These are phyloP conservation scores for Pilatotrama ljubarskyi DNA, from an alignment of 768 basidiomycete species.

Conservation along the genomic window DNA sequence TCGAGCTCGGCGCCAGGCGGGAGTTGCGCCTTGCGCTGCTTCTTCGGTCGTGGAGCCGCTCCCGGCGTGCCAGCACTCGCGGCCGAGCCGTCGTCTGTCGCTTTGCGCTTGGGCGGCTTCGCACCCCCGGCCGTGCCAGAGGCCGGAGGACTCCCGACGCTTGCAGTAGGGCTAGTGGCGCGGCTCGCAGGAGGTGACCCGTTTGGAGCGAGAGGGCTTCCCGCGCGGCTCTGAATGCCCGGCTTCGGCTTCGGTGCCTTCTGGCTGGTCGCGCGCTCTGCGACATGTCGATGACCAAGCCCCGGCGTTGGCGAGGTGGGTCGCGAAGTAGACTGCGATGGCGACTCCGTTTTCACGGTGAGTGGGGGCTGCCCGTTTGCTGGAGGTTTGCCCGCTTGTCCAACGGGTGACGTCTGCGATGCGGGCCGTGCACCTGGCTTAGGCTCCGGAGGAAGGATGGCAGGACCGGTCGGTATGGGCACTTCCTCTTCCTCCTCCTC, in stretches of 20 bases:
- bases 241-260: conserved; percentile 63
- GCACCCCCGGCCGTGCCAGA: not conserved
- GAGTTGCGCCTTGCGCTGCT: conserved; percentile 48
- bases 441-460: conserved; percentile 47
- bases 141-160: conserved; percentile 10
- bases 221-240: conserved; percentile 49
- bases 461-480: conserved; percentile 44
- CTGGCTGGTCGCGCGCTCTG: conserved; percentile 84
- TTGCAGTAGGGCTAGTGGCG: conserved; percentile 48
- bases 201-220: conserved; percentile 52
- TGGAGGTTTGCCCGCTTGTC: conserved; percentile 35
- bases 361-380: conserved; percentile 33
- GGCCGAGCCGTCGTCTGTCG: conserved; percentile 37
- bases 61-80: conserved; percentile 21
- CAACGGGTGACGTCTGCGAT: conserved; percentile 35
- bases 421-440: conserved; percentile 47
- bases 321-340: conserved; percentile 44
- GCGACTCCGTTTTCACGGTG: conserved; percentile 29
- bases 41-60: conserved; percentile 50
- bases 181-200: conserved; percentile 44
- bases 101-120: conserved; percentile 62
- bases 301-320: conserved; percentile 56
- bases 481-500: conserved; percentile 77
- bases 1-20: conserved; percentile 50
- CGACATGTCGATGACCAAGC: conserved; percentile 76